A percentile compares a stretch with the other conserved stretches of the same genome.
Conservation (phyloP, 129 eudicot genomes). For the Escallonia herrerae region DNA sequence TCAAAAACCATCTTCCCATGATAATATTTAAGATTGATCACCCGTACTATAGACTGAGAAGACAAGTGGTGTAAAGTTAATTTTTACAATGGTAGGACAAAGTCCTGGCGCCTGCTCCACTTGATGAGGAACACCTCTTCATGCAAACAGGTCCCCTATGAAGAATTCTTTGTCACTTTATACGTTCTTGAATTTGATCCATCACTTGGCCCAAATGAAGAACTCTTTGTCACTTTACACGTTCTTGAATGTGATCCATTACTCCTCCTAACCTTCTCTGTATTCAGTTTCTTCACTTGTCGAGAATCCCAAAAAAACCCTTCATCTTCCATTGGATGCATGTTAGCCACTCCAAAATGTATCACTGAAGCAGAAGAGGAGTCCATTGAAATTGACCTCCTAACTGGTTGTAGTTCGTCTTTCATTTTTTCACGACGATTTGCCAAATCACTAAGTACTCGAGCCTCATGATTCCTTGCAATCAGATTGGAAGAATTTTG, state of each 20-base stretch:
- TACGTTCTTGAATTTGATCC: constrained; percentile 30
- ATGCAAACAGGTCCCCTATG: constrained; percentile 37
- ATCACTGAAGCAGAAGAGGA: constrained; percentile 16
- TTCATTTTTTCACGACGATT: constrained; percentile 20
- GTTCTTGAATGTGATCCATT: constrained; percentile 29
- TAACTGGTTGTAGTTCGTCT: constrained; percentile 11
- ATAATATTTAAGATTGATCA: too few species aligned
- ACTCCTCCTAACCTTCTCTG: constrained; percentile 10
- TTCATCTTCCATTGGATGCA: constrained; percentile 15
- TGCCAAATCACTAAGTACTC: constrained; percentile 41
- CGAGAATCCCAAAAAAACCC: constrained; percentile 10
- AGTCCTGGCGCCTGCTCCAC: constrained; percentile 37
- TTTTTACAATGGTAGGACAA: constrained; percentile 14
- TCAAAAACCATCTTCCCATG: too few species aligned
- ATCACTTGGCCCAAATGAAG: constrained; percentile 28
- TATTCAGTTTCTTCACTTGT: constrained; percentile 16
- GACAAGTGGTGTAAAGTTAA: too few species aligned
- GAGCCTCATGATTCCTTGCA: constrained; percentile 10
- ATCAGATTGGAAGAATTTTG: neutral
- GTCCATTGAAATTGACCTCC: constrained; percentile 36
- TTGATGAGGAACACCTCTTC: constrained; percentile 36
- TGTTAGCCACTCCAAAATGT: constrained; percentile 1
- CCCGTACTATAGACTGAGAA: too few species aligned
- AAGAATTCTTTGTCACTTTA: constrained; percentile 25
- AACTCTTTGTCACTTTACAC: constrained; percentile 34